phyloP scores from a whole-genome alignment of 2,329 filamentous ascomycete genomes.

The Diaporthe nobilis region DNA sequence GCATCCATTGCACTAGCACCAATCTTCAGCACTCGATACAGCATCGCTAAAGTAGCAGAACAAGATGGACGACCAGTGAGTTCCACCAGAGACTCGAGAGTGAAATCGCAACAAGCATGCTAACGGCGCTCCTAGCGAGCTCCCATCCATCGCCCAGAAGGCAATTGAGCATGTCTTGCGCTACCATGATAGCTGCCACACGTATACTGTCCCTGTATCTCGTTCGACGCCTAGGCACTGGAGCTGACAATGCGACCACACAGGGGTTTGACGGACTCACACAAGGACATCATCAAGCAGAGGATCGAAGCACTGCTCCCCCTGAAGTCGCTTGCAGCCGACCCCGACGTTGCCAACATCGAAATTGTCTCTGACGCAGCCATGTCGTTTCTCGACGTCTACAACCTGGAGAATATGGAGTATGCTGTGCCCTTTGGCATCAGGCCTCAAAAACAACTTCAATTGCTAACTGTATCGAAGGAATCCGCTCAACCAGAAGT shows the following conservation, averaged over 20 bases:
- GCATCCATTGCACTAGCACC: not conserved
- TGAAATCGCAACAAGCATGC: not conserved
- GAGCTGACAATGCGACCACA: not conserved
- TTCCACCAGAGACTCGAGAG: not conserved
- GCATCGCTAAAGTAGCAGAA: not conserved
- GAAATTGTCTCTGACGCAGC: constrained; percentile 38
- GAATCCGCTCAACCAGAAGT: not conserved
- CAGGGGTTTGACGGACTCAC: not conserved
- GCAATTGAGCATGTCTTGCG: not conserved
- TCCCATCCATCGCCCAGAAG: constrained; percentile 15
- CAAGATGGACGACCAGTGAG: constrained; percentile 15
- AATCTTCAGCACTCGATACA: not conserved
- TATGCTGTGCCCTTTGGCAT: not conserved
- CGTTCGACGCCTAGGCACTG: too few species aligned
- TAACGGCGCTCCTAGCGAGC: constrained; percentile 6
- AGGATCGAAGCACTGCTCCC: constrained; percentile 1
- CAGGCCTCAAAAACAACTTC: not conserved
- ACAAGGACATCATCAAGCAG: not conserved
- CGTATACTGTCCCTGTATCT: not conserved
- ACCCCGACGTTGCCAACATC: constrained; percentile 29
- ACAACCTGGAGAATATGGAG: constrained; percentile 8
- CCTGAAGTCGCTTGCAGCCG: constrained; percentile 9
- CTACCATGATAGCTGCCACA: not conserved
- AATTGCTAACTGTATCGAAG: constrained; percentile 9
- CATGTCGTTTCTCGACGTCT: not conserved